Evolutionary conservation across 1,139 yeast genomes (phyloP).

Genomic region (Pneumocystis carinii): DNA sequence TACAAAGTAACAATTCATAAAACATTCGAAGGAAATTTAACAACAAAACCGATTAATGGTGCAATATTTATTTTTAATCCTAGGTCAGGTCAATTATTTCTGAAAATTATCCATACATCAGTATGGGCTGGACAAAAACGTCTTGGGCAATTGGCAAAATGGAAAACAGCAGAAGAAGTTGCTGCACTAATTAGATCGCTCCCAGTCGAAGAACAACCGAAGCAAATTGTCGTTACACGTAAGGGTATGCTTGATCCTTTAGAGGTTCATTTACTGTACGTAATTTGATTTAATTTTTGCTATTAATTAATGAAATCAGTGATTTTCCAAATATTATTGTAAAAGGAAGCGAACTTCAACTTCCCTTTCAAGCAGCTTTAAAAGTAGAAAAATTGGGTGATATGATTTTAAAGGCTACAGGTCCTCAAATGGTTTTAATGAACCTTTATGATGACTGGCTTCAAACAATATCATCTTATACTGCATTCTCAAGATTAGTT

Average conservation of each 20-base stretch:
- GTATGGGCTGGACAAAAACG: constrained; percentile 98
- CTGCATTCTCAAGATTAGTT: constrained; percentile 82
- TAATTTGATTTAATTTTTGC: not conserved
- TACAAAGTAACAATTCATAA: constrained; percentile 63
- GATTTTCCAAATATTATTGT: constrained; percentile 89
- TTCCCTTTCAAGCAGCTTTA: constrained; percentile 82
- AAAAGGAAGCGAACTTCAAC: constrained; percentile 72
- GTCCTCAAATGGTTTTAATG: constrained; percentile 83
- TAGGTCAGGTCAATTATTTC: constrained; percentile 70
- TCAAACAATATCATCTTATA: constrained; percentile 63
- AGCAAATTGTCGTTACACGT: constrained; percentile 76
- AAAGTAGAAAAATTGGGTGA: constrained; percentile 69
- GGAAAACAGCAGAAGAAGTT: constrained; percentile 98
- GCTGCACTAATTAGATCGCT: constrained; percentile 78
- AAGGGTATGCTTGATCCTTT: constrained; percentile 88
- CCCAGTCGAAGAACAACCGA: constrained; percentile 90
- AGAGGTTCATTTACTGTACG: constrained; percentile 73
- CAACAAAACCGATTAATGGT: constrained; percentile 89
- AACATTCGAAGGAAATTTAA: constrained; percentile 83
- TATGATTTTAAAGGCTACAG: constrained; percentile 69
- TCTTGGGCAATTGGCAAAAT: constrained; percentile 81
- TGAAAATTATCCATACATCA: constrained; percentile 81
- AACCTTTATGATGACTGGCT: constrained; percentile 94
- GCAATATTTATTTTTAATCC: constrained; percentile 84
- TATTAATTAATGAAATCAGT: not conserved